Percentiles rank a stretch among this genome's conserved stretches.
Evolutionary conservation across 108 stramenopile species (phyloP).

Genomic region (Cylindrotheca closterium): DNA sequence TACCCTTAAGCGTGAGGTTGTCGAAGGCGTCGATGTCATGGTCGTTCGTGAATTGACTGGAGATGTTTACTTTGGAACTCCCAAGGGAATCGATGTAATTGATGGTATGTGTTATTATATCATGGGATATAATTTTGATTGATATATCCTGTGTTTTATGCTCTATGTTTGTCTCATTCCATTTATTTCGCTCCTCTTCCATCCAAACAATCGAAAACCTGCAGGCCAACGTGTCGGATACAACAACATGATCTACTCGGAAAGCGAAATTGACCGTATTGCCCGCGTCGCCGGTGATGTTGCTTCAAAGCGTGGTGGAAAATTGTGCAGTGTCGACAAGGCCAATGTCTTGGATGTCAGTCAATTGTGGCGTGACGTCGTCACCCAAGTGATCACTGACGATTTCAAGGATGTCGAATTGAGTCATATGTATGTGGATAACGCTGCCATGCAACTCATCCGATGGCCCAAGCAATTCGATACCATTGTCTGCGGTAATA

Average conservation of each 20-base stretch:
- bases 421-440: slow-evolving; percentile 98
- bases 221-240: slow-evolving; percentile 88
- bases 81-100: slow-evolving; percentile 93
- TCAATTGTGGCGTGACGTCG: slow-evolving; percentile 97
- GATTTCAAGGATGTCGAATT: slow-evolving; percentile 91
- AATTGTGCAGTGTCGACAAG: slow-evolving; percentile 97
- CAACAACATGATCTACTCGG: slow-evolving; percentile 99
- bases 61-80: slow-evolving; percentile 99
- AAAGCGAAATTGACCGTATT: slow-evolving; percentile 92
- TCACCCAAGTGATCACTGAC: slow-evolving; percentile 84
- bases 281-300: slow-evolving; percentile 93
- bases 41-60: slow-evolving; percentile 97
- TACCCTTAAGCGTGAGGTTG: slow-evolving; percentile 94
- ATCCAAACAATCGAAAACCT: too few relatives aligned
- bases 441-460: slow-evolving; percentile 99
- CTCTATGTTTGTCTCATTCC: slow-evolving; percentile 5
- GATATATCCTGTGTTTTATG: slow-evolving; percentile 1
- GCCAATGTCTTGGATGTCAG: slow-evolving; percentile 98
- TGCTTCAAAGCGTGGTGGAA: slow-evolving; percentile 88
- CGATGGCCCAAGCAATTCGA: slow-evolving; percentile 98
- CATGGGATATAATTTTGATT: neutral
- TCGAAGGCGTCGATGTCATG: slow-evolving; percentile 99
- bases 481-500: slow-evolving; percentile 96
- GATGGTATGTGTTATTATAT: slow-evolving; percentile 55
- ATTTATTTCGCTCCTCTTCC: too few relatives aligned